phyloP scores from a whole-genome alignment of 306 rosid genomes.

The Malus asiatica region DNA sequence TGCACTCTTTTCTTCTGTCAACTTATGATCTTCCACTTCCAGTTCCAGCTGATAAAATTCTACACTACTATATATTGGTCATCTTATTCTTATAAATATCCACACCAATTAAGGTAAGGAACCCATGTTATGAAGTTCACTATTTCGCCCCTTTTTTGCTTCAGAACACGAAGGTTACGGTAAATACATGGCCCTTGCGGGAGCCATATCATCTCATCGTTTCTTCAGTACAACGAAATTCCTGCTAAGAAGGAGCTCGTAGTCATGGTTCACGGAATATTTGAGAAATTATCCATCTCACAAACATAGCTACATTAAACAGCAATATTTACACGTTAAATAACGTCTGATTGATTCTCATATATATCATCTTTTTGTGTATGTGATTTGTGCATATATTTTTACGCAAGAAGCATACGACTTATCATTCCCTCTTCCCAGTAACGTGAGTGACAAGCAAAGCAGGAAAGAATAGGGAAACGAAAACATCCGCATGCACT shows the following conservation, averaged over 20 bases:
- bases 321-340: not conserved
- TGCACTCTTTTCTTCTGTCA: conserved; percentile 51
- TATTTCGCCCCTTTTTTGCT: no score
- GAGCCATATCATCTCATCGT: no score
- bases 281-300: no score
- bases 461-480: not conserved
- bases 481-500: not conserved
- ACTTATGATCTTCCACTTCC: not conserved
- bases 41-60: not conserved
- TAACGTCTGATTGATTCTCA: not conserved
- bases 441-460: not conserved
- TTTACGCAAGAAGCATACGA: not conserved
- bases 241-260: no score
- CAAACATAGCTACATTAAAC: not conserved
- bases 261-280: no score
- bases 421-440: no score
- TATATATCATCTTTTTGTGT: not conserved
- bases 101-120: not conserved
- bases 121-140: no score
- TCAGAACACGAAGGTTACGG: no score
- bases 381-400: not conserved
- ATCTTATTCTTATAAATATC: not conserved
- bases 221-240: no score
- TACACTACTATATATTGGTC: not conserved
- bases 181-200: no score